A percentile compares a stretch with the other conserved stretches of the same genome.
phyloP scores from a whole-genome alignment of 352 stramenopile species.

The Peronospora farinosa region DNA sequence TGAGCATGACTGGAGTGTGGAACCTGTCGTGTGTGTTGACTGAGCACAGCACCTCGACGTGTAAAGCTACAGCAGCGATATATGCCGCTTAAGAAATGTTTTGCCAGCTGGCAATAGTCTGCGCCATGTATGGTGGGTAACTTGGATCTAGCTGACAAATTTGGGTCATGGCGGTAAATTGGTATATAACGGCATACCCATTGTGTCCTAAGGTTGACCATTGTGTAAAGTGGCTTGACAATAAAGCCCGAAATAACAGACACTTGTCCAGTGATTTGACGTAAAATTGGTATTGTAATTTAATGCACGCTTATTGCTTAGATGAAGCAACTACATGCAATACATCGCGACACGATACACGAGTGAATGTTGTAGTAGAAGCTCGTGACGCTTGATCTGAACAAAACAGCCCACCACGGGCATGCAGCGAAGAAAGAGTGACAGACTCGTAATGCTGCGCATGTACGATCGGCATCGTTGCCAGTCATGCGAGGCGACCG shows the following conservation, averaged over 20 bases:
- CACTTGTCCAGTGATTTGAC: too few species aligned
- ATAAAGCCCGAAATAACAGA: too few species aligned
- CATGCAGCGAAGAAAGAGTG: constrained; percentile 65
- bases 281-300: too few species aligned
- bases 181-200: too few species aligned
- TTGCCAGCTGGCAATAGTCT: background rate
- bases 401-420: constrained; percentile 57
- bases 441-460: constrained; percentile 75
- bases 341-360: constrained; percentile 69
- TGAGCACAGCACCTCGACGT: constrained; percentile 4
- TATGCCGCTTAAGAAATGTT: background rate
- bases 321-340: constrained; percentile 18
- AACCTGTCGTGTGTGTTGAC: constrained; percentile 9
- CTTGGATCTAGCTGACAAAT: too few species aligned
- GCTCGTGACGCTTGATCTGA: constrained; percentile 71
- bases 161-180: too few species aligned
- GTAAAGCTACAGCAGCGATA: constrained; percentile 8
- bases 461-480: constrained; percentile 61
- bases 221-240: too few species aligned
- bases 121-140: background rate
- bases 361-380: constrained; percentile 63
- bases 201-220: too few species aligned
- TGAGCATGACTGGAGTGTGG: constrained; percentile 7
- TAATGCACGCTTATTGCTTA: too few species aligned
- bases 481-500: constrained; percentile 54